These are phyloP conservation scores for Scheffersomyces cryptocercus DNA, from an alignment of 1,139 yeast genomes.

Conservation along the genomic window DNA sequence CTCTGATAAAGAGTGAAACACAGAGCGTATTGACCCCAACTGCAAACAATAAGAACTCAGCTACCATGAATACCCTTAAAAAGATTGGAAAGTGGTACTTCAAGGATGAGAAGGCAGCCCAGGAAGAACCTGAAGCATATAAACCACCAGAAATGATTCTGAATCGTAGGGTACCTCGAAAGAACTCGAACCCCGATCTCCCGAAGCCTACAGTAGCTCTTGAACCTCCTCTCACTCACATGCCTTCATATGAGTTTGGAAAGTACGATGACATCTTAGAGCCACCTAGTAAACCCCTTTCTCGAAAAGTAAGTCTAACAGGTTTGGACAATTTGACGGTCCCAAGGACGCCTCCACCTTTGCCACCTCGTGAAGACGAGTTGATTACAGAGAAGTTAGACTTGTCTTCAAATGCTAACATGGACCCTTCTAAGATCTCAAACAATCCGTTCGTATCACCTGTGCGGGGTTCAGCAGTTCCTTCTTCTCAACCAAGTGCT, in stretches of 20 bases:
- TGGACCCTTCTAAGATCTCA: not conserved
- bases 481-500: not conserved
- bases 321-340: not conserved
- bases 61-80: constrained; percentile 42
- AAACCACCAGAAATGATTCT: constrained; percentile 68
- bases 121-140: constrained; percentile 23
- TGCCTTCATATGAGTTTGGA: constrained; percentile 16
- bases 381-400: no score
- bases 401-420: no score
- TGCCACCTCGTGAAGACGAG: constrained; percentile 11
- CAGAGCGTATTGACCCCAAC: not conserved
- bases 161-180: constrained; percentile 47
- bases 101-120: constrained; percentile 41
- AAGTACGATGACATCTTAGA: constrained; percentile 1
- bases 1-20: not conserved
- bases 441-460: not conserved
- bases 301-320: not conserved
- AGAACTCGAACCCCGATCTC: constrained; percentile 10
- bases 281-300: not conserved
- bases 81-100: constrained; percentile 73
- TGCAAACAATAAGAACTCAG: constrained; percentile 3
- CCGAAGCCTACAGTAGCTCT: not conserved
- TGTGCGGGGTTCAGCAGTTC: not conserved
- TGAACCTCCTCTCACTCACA: not conserved
- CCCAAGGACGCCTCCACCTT: constrained; percentile 4